phyloP scores from a whole-genome alignment of 2,329 filamentous ascomycete species.

The Pseudocercospora cruenta region DNA sequence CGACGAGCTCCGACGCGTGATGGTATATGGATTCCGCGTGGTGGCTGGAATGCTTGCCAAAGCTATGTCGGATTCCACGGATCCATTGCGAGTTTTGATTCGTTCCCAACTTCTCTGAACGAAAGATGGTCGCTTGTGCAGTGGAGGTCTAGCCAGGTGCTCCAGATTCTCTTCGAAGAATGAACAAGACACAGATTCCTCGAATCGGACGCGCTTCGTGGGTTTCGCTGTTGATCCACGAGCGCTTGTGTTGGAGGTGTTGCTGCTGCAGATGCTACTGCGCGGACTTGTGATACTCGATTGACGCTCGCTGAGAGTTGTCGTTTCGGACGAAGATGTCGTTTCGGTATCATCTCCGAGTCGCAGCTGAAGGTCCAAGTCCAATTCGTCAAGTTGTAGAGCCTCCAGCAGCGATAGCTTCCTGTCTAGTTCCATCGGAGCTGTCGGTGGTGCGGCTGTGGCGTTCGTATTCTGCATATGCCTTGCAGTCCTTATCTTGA shows the following conservation, averaged over 20 bases:
- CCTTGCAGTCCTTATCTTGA: conserved; percentile 11
- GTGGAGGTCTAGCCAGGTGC: conserved; percentile 8
- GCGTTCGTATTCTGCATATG: conserved; percentile 13
- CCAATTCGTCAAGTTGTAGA: conserved; percentile 9
- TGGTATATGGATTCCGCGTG: conserved; percentile 14
- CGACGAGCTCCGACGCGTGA: conserved; percentile 16
- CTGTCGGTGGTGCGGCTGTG: conserved; percentile 8
- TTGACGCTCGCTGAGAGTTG: conserved; percentile 19
- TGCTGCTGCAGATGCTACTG: conserved; percentile 21
- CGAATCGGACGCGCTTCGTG: conserved; percentile 21
- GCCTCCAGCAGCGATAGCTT: conserved; percentile 16
- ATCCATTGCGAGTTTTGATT: conserved; percentile 18
- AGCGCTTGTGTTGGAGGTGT: conserved; percentile 17
- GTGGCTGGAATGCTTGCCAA: conserved; percentile 17
- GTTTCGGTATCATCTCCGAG: conserved; percentile 13
- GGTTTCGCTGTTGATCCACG: conserved; percentile 13
- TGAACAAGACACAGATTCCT: conserved; percentile 24
- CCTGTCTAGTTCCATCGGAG: conserved; percentile 10
- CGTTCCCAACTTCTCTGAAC: conserved; percentile 21
- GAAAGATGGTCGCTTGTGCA: conserved; percentile 20
- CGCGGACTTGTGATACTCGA: conserved; percentile 23
- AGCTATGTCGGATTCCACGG: conserved; percentile 17
- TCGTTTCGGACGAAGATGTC: conserved; percentile 18
- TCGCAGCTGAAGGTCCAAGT: conserved; percentile 8
- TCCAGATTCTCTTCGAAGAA: conserved; percentile 23